A percentile compares a stretch with the other conserved stretches of the same genome.
Conservation (phyloP, 2,329 filamentous ascomycete genomes). For the Hirsutella rhossiliensis region DNA sequence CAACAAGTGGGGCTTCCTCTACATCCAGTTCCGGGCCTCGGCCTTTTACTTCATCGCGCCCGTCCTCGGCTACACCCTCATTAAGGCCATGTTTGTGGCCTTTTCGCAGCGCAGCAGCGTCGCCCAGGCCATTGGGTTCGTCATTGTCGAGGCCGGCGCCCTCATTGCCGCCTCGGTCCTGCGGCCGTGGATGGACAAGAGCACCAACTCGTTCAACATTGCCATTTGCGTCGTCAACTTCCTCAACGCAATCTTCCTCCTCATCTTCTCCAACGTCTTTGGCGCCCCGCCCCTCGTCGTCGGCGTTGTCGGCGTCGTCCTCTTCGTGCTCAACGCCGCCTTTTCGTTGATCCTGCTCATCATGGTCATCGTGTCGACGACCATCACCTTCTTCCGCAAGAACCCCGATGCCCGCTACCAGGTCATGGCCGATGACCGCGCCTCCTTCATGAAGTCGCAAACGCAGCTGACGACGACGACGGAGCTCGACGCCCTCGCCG, state of each 20-base stretch:
- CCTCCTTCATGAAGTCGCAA: slow-evolving; percentile 95
- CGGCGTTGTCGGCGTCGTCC: slow-evolving; percentile 77
- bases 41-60: slow-evolving; percentile 93
- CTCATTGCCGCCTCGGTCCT: slow-evolving; percentile 70
- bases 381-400: slow-evolving; percentile 70
- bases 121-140: slow-evolving; percentile 68
- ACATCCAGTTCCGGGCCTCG: slow-evolving; percentile 90
- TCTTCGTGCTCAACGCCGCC: slow-evolving; percentile 78
- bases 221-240: slow-evolving; percentile 85
- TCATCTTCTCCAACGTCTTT: slow-evolving; percentile 83
- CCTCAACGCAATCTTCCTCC: slow-evolving; percentile 75
- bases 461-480: slow-evolving; percentile 65
- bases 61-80: slow-evolving; percentile 61
- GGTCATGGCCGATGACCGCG: slow-evolving; percentile 91
- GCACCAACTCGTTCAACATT: slow-evolving; percentile 94
- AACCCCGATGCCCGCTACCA: slow-evolving; percentile 93
- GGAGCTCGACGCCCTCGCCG: slow-evolving; percentile 80
- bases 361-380: slow-evolving; percentile 54
- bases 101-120: slow-evolving; percentile 60
- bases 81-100: slow-evolving; percentile 84
- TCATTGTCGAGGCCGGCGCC: slow-evolving; percentile 70
- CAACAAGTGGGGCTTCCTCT: slow-evolving; percentile 97
- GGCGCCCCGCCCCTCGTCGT: slow-evolving; percentile 71
- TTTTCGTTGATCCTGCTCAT: slow-evolving; percentile 75
- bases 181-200: slow-evolving; percentile 97